A percentile compares a stretch with the other conserved stretches of the same genome.
These are phyloP conservation scores for Teratosphaeria gauchensis DNA, from an alignment of 2,329 filamentous ascomycete species.

Conservation along the genomic window DNA sequence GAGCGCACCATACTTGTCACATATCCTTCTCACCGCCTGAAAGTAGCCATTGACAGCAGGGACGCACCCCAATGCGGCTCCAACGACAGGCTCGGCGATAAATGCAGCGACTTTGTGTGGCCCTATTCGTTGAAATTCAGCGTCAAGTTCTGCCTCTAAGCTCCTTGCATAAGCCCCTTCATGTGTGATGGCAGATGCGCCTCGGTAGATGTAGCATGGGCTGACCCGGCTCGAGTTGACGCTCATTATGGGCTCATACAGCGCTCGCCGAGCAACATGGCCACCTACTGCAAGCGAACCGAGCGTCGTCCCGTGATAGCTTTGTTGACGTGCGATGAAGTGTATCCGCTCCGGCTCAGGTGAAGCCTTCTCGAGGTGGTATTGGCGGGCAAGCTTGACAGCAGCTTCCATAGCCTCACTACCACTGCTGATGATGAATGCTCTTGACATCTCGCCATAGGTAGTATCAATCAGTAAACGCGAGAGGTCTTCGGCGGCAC, in stretches of 20 bases:
- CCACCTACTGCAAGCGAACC: slow-evolving; percentile 57
- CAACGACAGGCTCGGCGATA: slow-evolving; percentile 63
- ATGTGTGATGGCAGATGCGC: slow-evolving; percentile 28
- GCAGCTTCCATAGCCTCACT: slow-evolving; percentile 59
- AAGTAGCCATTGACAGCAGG: slow-evolving; percentile 60
- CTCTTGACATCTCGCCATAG: slow-evolving; percentile 42
- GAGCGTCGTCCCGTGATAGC: slow-evolving; percentile 63
- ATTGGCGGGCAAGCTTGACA: slow-evolving; percentile 59
- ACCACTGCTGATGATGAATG: slow-evolving; percentile 51
- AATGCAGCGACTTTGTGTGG: slow-evolving; percentile 61
- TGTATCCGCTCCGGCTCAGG: slow-evolving; percentile 45
- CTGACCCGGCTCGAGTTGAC: slow-evolving; percentile 49
- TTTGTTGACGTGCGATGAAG: slow-evolving; percentile 56
- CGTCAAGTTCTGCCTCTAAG: slow-evolving; percentile 56
- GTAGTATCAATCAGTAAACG: slow-evolving; percentile 42
- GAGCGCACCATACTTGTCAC: slow-evolving; percentile 60
- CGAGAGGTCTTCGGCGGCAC: slow-evolving; percentile 45
- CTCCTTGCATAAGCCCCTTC: slow-evolving; percentile 54
- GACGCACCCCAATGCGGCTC: slow-evolving; percentile 61
- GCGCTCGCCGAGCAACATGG: slow-evolving; percentile 48
- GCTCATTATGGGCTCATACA: slow-evolving; percentile 52
- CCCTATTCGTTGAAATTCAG: slow-evolving; percentile 54
- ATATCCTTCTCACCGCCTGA: slow-evolving; percentile 56
- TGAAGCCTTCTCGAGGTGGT: slow-evolving; percentile 47
- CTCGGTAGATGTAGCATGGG: slow-evolving; percentile 58